These are phyloP conservation scores for Hibiscus trionum DNA, from an alignment of 345 rosid species.

Conservation along the genomic window DNA sequence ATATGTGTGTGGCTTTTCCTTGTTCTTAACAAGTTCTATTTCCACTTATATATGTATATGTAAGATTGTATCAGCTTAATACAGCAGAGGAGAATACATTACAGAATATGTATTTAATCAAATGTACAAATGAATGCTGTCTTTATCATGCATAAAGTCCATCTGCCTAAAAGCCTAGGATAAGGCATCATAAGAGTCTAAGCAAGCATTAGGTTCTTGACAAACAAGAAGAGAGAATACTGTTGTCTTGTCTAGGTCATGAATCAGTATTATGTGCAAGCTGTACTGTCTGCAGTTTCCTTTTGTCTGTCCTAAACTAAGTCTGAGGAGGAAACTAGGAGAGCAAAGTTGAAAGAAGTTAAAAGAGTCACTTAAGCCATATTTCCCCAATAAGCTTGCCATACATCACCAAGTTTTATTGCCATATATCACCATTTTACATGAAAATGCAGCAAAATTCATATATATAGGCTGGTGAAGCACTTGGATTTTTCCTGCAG, in stretches of 20 bases:
- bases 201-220: not conserved
- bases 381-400: not conserved
- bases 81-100: not conserved
- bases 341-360: not conserved
- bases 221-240: not conserved
- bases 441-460: not conserved
- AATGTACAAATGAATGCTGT: not conserved
- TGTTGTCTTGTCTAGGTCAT: constrained; percentile 7
- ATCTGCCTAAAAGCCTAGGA: constrained; percentile 9
- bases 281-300: not conserved
- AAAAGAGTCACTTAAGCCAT: not conserved
- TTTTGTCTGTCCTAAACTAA: not conserved
- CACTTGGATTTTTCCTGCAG: constrained; percentile 22
- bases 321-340: not conserved
- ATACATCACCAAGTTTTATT: not conserved
- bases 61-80: not conserved
- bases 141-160: not conserved
- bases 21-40: no score
- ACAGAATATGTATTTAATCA: not conserved
- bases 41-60: not conserved
- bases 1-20: no score
- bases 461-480: not conserved
- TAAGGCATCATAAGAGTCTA: constrained; percentile 8
- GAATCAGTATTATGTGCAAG: not conserved
- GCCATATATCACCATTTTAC: not conserved